Conservation (phyloP, 805 yeast species). For the Ogataea henricii region DNA sequence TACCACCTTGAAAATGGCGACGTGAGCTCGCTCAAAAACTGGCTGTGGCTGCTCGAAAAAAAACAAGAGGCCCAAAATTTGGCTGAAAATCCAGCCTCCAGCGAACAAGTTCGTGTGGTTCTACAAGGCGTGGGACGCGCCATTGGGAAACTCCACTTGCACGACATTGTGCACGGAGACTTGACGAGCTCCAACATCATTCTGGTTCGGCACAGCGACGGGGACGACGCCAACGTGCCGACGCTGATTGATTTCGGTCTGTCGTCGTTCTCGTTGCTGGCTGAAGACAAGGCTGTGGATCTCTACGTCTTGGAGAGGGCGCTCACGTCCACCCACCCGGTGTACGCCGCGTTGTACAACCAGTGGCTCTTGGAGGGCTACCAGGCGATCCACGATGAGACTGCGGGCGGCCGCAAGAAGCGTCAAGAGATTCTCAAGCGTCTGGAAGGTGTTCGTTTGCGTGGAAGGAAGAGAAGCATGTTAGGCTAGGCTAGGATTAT, state of each 20-base stretch:
- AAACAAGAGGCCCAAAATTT: constrained; percentile 22
- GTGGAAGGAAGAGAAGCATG: constrained; percentile 97
- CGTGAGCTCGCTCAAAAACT: constrained; percentile 68
- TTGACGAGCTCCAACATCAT: constrained; percentile 88
- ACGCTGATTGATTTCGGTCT: constrained; percentile 89
- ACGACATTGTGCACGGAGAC: constrained; percentile 91
- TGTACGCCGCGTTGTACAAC: constrained; percentile 61
- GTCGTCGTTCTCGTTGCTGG: constrained; percentile 69
- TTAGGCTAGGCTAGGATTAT: constrained; percentile 51
- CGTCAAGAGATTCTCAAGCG: constrained; percentile 58
- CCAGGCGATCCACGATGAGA: constrained; percentile 38
- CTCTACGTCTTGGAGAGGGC: constrained; percentile 93
- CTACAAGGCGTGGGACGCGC: constrained; percentile 61
- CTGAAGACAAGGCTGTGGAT: constrained; percentile 97
- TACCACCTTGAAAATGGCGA: constrained; percentile 51
- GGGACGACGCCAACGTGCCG: constrained; percentile 41
- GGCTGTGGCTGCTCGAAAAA: constrained; percentile 63
- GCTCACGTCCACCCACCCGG: constrained; percentile 85
- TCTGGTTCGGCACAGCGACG: constrained; percentile 34
- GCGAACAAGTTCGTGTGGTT: constrained; percentile 43
- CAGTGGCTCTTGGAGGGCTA: constrained; percentile 77
- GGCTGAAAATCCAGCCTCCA: constrained; percentile 25
- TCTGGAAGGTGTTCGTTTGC: constrained; percentile 79
- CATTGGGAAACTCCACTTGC: constrained; percentile 69
- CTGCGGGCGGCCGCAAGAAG: constrained; percentile 38